These are phyloP conservation scores for Apiospora marii DNA, from an alignment of 2,329 filamentous ascomycete genomes.

Conservation along the genomic window DNA sequence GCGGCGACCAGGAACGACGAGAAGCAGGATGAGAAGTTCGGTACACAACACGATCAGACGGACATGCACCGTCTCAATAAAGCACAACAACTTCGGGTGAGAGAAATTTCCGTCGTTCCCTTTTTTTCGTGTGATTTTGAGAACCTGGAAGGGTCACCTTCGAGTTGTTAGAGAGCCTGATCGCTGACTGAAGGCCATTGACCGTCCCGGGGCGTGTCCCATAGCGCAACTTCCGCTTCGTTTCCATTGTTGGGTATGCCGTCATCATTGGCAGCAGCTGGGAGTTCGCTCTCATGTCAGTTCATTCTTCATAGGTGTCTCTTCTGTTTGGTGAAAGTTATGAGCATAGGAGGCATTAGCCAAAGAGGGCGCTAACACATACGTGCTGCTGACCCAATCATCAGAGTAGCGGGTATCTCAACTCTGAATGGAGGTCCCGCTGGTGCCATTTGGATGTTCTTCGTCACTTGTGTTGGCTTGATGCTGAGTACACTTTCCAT, in stretches of 20 bases:
- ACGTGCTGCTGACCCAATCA: conserved; percentile 29
- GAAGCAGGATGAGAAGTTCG: background rate
- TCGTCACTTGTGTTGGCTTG: conserved; percentile 49
- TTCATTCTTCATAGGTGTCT: background rate
- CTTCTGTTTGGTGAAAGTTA: background rate
- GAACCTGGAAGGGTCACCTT: background rate
- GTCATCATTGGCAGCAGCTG: conserved; percentile 21
- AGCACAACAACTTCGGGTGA: background rate
- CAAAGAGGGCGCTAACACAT: background rate
- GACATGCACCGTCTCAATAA: background rate
- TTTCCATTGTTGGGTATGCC: conserved; percentile 25
- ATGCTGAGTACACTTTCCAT: conserved; percentile 50
- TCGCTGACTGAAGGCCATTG: background rate
- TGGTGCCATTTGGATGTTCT: conserved; percentile 55
- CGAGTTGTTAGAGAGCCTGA: background rate
- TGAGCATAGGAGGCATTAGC: too few relatives aligned
- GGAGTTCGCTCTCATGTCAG: conserved; percentile 18
- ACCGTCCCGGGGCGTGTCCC: background rate
- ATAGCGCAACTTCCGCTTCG: conserved; percentile 25
- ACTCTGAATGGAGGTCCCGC: conserved; percentile 52
- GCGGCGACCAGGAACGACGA: background rate
- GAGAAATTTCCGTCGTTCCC: background rate
- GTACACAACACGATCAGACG: background rate
- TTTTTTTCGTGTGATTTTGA: background rate
- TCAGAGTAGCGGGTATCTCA: conserved; percentile 31